Percentiles rank a stretch among this genome's conserved stretches.
Evolutionary conservation across 306 rosid species (phyloP).

Genomic region (Crataegus laevigata): DNA sequence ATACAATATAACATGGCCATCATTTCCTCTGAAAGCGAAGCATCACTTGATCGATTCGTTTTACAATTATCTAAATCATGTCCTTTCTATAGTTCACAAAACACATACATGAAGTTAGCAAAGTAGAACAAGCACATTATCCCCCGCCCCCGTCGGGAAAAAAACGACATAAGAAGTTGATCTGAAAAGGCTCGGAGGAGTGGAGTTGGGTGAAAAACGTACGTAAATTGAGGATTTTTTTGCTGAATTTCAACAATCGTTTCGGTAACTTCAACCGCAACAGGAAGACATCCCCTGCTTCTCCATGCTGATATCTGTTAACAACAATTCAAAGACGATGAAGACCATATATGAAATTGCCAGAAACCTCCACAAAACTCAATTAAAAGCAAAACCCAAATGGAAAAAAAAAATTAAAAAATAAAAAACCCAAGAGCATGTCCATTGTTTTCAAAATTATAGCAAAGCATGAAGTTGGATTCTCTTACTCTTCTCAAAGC

Average conservation of each 20-base stretch:
- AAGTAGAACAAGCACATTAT: neutral
- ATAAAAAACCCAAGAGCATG: no score
- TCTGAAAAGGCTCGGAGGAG: neutral
- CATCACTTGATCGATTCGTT: slow-evolving; percentile 22
- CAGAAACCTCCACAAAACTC: neutral
- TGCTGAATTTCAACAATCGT: slow-evolving; percentile 65
- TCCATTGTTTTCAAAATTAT: neutral
- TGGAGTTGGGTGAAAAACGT: neutral
- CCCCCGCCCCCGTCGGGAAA: neutral
- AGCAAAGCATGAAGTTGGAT: neutral
- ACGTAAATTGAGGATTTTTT: slow-evolving; percentile 58
- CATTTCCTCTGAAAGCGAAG: slow-evolving; percentile 58
- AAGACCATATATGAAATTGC: neutral
- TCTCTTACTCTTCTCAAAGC: slow-evolving; percentile 58
- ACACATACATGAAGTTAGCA: neutral
- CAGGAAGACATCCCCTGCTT: slow-evolving; percentile 77
- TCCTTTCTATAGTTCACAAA: slow-evolving; percentile 16
- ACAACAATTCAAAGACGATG: neutral
- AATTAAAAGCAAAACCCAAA: neutral
- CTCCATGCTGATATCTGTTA: slow-evolving; percentile 71
- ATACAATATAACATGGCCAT: slow-evolving; percentile 67
- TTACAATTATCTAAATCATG: slow-evolving; percentile 15
- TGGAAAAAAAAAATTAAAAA: neutral
- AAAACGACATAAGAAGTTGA: neutral
- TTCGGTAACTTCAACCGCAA: slow-evolving; percentile 59